These are phyloP conservation scores for Chlamydomonas sp. DNA, from an alignment of 139 green algal species.

Conservation along the genomic window DNA sequence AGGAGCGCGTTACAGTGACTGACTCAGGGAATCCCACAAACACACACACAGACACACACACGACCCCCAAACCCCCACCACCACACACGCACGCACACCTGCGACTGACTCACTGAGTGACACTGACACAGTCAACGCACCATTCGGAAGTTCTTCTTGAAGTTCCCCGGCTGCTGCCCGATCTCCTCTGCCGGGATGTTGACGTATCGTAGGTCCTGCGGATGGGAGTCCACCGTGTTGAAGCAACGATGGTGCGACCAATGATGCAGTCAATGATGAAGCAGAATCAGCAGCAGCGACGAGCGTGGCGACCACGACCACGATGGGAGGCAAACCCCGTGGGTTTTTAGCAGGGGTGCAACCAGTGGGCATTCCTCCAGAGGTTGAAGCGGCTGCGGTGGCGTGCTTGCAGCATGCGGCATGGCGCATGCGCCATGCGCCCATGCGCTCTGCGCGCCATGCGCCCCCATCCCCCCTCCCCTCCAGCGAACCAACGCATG, in stretches of 20 bases:
- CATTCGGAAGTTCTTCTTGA: constrained; percentile 61
- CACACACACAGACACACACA: too few species aligned
- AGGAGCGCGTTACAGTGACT: not conserved
- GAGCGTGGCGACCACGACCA: too few species aligned
- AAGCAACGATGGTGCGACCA: too few species aligned
- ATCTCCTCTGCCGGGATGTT: constrained; percentile 36
- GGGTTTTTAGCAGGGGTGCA: too few species aligned
- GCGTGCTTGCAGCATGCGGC: too few species aligned
- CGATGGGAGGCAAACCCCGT: not conserved
- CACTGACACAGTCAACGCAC: constrained; percentile 23
- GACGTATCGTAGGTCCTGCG: not conserved
- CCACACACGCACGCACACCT: too few species aligned
- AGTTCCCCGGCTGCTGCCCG: constrained; percentile 51
- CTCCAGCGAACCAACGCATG: too few species aligned
- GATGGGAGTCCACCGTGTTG: not conserved
- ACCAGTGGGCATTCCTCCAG: too few species aligned
- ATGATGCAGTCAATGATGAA: not conserved
- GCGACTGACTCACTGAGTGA: not conserved
- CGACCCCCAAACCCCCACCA: not conserved
- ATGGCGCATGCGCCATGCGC: too few species aligned
- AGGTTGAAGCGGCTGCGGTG: too few species aligned
- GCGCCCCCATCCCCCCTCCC: too few species aligned
- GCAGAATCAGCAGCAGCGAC: not conserved
- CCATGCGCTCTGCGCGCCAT: too few species aligned
- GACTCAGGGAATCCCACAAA: not conserved